Evolutionary conservation across 1,139 yeast species (phyloP).

Genomic region (Yamadazyma sp.): DNA sequence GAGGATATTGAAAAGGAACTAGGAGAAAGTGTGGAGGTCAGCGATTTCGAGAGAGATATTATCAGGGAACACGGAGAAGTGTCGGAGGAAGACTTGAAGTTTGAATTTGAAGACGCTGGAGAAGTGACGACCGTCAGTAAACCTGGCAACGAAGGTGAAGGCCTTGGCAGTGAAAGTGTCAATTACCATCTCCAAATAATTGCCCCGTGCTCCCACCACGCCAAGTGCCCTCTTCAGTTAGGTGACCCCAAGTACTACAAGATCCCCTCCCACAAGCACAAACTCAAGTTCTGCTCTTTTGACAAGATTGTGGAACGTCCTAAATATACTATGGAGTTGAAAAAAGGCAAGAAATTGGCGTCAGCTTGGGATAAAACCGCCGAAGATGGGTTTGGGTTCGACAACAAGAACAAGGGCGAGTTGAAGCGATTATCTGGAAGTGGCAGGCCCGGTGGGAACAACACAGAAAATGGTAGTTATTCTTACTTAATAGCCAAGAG

Average conservation of each 20-base stretch:
- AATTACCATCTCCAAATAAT: conserved; percentile 61
- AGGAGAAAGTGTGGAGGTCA: conserved; percentile 11
- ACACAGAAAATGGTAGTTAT: conserved; percentile 71
- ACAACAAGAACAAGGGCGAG: conserved; percentile 25
- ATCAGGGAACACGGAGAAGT: conserved; percentile 42
- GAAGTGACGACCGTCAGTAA: conserved; percentile 18
- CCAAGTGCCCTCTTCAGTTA: conserved; percentile 80
- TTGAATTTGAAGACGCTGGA: conserved; percentile 46
- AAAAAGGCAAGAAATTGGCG: conserved; percentile 75
- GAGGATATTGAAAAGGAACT: conserved; percentile 25
- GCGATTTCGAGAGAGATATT: conserved; percentile 19
- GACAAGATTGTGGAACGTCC: conserved; percentile 77
- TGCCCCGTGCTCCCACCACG: conserved; percentile 93
- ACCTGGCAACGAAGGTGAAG: no score
- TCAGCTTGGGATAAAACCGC: conserved; percentile 66
- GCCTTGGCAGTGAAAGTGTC: conserved; percentile 23
- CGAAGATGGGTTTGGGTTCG: conserved; percentile 52
- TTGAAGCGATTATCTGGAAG: conserved; percentile 47
- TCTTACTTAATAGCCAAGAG: conserved; percentile 78
- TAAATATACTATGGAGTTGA: conserved; percentile 71
- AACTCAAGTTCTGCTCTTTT: conserved; percentile 74
- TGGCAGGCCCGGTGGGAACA: conserved; percentile 75
- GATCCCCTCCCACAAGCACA: conserved; percentile 59
- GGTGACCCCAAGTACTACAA: conserved; percentile 69
- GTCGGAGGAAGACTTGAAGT: conserved; percentile 43